phyloP scores from a whole-genome alignment of 2,329 filamentous ascomycete genomes.

The Colletotrichum chlorophyti region DNA sequence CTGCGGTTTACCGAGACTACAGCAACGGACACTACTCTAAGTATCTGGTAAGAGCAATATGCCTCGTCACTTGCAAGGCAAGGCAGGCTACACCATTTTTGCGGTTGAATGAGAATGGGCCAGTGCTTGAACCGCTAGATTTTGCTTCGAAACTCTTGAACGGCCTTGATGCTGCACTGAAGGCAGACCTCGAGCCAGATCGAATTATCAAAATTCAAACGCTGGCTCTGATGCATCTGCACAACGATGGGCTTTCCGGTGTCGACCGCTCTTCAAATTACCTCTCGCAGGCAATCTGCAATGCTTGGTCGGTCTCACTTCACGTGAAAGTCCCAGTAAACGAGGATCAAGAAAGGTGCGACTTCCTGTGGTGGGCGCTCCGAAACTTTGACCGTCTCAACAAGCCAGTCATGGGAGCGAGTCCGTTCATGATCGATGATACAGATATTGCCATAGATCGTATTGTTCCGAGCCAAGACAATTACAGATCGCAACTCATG shows the following conservation, averaged over 20 bases:
- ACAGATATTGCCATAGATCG: slow-evolving; percentile 28
- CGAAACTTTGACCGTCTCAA: slow-evolving; percentile 32
- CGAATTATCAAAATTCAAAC: slow-evolving; percentile 33
- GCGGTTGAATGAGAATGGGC: slow-evolving; percentile 21
- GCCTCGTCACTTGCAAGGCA: slow-evolving; percentile 34
- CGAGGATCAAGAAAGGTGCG: slow-evolving; percentile 23
- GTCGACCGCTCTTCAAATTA: slow-evolving; percentile 32
- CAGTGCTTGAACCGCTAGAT: slow-evolving; percentile 22
- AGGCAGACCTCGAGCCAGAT: slow-evolving; percentile 34
- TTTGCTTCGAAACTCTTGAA: slow-evolving; percentile 31
- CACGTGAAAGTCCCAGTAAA: slow-evolving; percentile 30
- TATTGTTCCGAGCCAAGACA: background rate
- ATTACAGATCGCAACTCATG: slow-evolving; percentile 29
- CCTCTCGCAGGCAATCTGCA: slow-evolving; percentile 34
- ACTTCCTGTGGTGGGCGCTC: slow-evolving; percentile 31
- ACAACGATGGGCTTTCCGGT: slow-evolving; percentile 33
- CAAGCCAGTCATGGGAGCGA: slow-evolving; percentile 32
- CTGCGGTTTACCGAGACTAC: slow-evolving; percentile 21
- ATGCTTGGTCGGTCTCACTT: slow-evolving; percentile 34
- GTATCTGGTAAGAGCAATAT: slow-evolving; percentile 33
- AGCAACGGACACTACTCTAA: slow-evolving; percentile 32
- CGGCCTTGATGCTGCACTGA: slow-evolving; percentile 34
- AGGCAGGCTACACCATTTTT: slow-evolving; percentile 34
- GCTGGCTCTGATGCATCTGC: slow-evolving; percentile 34
- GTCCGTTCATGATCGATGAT: slow-evolving; percentile 32